Evolutionary conservation across 75 land plant genomes (phyloP).

Genomic region (Pinus tabuliformis): DNA sequence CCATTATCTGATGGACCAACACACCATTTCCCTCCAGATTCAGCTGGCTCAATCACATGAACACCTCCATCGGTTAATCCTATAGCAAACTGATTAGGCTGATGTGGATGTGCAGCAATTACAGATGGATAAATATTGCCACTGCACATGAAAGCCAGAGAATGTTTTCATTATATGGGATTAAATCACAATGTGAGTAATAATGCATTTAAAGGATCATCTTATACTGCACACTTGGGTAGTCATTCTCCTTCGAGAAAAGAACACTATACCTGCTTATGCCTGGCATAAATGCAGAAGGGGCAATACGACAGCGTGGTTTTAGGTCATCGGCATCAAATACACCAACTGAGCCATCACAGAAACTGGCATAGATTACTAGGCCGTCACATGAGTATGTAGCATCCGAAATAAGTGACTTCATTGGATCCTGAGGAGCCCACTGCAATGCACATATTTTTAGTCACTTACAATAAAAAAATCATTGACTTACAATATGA

Average conservation of each 20-base stretch:
- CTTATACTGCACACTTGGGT: not conserved
- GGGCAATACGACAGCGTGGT: constrained; percentile 42
- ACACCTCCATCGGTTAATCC: constrained; percentile 62
- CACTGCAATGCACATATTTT: constrained; percentile 28
- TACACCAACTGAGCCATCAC: constrained; percentile 60
- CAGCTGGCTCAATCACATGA: constrained; percentile 26
- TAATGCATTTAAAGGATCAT: not conserved
- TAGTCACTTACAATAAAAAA: not conserved
- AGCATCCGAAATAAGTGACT: constrained; percentile 56
- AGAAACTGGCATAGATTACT: constrained; percentile 52
- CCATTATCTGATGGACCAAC: constrained; percentile 19
- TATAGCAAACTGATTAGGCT: constrained; percentile 31
- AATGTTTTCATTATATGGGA: not conserved
- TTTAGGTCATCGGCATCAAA: constrained; percentile 50
- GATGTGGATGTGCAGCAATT: constrained; percentile 54
- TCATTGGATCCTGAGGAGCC: constrained; percentile 41
- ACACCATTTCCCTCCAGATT: constrained; percentile 38
- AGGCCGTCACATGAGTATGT: constrained; percentile 63
- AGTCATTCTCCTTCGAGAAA: not conserved
- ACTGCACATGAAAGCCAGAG: constrained; percentile 18
- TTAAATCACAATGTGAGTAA: not conserved
- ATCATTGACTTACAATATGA: too few relatives aligned
- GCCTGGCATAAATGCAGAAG: constrained; percentile 37
- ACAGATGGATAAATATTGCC: constrained; percentile 40
- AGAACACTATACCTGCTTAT: not conserved